A percentile compares a stretch with the other conserved stretches of the same genome.
phyloP scores from a whole-genome alignment of 768 basidiomycete genomes.

The Mycena polygramma region DNA sequence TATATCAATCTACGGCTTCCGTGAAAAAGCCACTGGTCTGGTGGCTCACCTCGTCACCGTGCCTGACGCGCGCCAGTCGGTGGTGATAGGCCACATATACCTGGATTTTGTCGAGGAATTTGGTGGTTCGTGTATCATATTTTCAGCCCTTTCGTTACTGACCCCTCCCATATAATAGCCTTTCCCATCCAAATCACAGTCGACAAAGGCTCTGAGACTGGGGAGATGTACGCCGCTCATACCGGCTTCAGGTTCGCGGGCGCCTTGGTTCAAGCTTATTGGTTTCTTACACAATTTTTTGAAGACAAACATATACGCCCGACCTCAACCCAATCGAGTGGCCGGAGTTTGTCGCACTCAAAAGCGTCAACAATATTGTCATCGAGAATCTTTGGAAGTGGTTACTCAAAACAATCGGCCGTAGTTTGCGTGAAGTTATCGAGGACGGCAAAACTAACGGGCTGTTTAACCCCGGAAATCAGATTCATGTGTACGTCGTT shows the following conservation, averaged over 20 bases:
- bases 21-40: conserved; percentile 1
- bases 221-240: conserved; percentile 6
- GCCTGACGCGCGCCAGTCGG: not conserved
- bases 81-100: conserved; percentile 4
- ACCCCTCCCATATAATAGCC: not conserved
- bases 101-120: conserved; percentile 3
- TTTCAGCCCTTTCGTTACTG: not conserved
- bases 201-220: conserved; percentile 9
- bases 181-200: conserved; percentile 1
- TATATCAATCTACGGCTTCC: conserved; percentile 4
- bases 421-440: conserved; percentile 17
- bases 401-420: conserved; percentile 32
- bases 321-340: conserved; percentile 35
- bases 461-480: not conserved
- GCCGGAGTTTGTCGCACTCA: conserved; percentile 35
- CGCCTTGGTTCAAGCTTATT: not conserved
- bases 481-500: conserved; percentile 16
- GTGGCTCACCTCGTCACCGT: not conserved
- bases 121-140: conserved; percentile 1
- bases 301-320: conserved; percentile 23
- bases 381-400: conserved; percentile 44
- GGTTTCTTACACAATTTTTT: not conserved
- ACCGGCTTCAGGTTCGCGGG: not conserved
- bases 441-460: conserved; percentile 15
- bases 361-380: conserved; percentile 40